These are phyloP conservation scores for Sergeia podlipaevii DNA, from an alignment of 208 protist species.

Conservation along the genomic window DNA sequence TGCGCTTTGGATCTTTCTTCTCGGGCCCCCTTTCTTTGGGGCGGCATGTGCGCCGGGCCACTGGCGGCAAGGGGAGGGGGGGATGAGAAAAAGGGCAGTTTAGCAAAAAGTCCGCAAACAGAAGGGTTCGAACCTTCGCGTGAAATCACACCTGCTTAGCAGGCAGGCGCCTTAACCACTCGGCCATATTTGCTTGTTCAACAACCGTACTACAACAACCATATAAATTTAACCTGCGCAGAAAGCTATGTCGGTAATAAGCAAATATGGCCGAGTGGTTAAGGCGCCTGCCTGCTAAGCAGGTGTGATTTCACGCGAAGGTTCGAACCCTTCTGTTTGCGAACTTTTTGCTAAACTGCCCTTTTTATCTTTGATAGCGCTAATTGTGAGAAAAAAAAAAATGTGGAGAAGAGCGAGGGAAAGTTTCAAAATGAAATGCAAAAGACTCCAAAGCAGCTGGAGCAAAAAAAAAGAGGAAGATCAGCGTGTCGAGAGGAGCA, in stretches of 20 bases:
- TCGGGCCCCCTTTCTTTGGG: constrained; percentile 5
- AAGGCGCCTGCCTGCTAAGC: constrained; percentile 91
- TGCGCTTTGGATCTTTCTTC: no score
- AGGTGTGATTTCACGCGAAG: constrained; percentile 90
- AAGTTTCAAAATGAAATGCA: no score
- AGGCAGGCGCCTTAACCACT: constrained; percentile 90
- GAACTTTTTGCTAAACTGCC: constrained; percentile 9
- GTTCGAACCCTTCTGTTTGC: constrained; percentile 57
- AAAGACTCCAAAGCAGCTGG: constrained; percentile 4
- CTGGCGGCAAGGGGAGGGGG: background rate
- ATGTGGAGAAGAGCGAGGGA: constrained; percentile 4
- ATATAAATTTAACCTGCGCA: no score
- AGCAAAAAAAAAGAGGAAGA: constrained; percentile 6
- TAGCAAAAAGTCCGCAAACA: constrained; percentile 7
- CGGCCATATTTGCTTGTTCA: constrained; percentile 88
- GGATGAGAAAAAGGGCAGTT: constrained; percentile 9
- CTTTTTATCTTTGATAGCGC: constrained; percentile 7
- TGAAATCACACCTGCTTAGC: constrained; percentile 91
- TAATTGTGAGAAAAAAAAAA: constrained; percentile 2
- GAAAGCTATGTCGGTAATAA: no score
- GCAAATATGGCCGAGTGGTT: constrained; percentile 90
- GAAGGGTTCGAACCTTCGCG: constrained; percentile 83
- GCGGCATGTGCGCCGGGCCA: background rate
- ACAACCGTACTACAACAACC: no score
- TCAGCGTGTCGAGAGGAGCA: background rate